Conservation (phyloP, 441 rosid genomes). For the Eutrema salsugineum region DNA sequence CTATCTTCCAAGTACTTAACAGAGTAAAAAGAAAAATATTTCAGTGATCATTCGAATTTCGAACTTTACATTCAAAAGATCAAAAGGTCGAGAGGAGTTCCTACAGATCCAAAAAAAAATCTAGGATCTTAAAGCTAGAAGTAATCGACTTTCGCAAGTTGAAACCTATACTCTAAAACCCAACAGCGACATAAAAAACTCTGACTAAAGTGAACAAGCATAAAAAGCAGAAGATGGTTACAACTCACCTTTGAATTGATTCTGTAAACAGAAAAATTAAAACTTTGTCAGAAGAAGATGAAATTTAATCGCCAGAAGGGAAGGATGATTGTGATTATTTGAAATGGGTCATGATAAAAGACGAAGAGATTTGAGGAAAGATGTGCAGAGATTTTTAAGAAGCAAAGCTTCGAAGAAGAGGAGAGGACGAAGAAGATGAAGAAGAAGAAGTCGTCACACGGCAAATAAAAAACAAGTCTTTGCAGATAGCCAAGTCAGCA, state of each 20-base stretch:
- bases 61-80: not conserved
- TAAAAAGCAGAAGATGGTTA: not conserved
- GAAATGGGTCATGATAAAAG: not conserved
- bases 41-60: not conserved
- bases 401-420: conserved; percentile 12
- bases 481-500: conserved; percentile 19
- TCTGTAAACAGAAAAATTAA: conserved; percentile 1
- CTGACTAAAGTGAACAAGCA: not conserved
- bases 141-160: not conserved
- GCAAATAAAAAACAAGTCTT: conserved; percentile 13
- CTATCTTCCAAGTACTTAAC: not conserved
- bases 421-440: not conserved
- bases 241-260: conserved; percentile 23
- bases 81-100: not conserved
- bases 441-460: conserved; percentile 29
- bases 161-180: conserved; percentile 1
- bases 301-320: not conserved
- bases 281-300: conserved; percentile 6
- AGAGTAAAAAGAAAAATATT: not conserved
- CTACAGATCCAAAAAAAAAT: not conserved
- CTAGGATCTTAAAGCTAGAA: not conserved
- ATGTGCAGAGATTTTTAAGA: not conserved
- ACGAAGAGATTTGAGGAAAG: not conserved
- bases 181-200: not conserved
- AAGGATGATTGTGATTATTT: not conserved